Evolutionary conservation across 495 filamentous ascomycete species (phyloP).

Genomic region (Sordaria brevicollis): DNA sequence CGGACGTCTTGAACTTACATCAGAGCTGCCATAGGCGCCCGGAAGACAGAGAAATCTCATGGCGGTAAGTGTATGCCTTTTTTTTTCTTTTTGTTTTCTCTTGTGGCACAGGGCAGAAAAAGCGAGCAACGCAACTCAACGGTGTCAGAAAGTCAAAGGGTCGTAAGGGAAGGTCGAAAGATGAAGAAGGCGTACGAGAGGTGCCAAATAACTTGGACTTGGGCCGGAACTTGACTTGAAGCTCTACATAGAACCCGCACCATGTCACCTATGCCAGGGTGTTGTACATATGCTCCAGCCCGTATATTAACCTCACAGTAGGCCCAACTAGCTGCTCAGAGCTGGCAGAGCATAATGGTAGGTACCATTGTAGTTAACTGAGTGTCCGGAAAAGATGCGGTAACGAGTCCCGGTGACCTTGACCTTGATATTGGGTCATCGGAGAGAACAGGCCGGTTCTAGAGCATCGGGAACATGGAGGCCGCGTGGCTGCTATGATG

Average conservation of each 20-base stretch:
- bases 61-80: conserved; percentile 3
- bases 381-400: not conserved
- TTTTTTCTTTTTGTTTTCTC: too few species aligned
- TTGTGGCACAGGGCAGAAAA: not conserved
- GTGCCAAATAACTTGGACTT: too few species aligned
- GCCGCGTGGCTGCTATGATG: not conserved
- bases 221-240: too few species aligned
- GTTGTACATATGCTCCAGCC: too few species aligned
- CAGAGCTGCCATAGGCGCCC: conserved; percentile 41
- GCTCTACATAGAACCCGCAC: too few species aligned
- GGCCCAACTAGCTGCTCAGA: not conserved
- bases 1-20: conserved; percentile 26
- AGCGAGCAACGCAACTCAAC: not conserved
- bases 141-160: not conserved
- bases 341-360: not conserved
- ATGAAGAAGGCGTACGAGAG: not conserved
- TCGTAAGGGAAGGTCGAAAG: not conserved
- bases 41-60: conserved; percentile 36
- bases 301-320: too few species aligned
- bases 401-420: not conserved
- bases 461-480: not conserved
- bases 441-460: not conserved
- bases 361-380: not conserved
- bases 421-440: not conserved
- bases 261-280: too few species aligned